Conservation (phyloP, 306 rosid genomes). For the Begonia fuchsioides region DNA sequence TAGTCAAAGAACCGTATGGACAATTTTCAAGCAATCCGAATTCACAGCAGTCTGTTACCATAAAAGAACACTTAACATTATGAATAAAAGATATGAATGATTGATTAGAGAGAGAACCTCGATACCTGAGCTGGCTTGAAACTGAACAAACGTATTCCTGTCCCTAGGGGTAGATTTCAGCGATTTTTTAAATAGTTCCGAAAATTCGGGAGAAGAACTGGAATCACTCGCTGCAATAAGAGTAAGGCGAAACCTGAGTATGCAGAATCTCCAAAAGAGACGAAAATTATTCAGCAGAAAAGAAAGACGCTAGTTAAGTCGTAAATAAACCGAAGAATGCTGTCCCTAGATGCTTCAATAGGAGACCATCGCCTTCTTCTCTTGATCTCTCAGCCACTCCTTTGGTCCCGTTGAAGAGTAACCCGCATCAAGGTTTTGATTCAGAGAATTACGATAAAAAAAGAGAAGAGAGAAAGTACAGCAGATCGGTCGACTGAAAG, state of each 20-base stretch:
- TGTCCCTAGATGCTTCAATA: slow-evolving; percentile 66
- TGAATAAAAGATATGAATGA: background rate
- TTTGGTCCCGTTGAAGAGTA: slow-evolving; percentile 76
- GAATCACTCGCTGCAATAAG: slow-evolving; percentile 29
- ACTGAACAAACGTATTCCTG: slow-evolving; percentile 64
- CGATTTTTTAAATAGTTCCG: slow-evolving; percentile 45
- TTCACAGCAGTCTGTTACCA: background rate
- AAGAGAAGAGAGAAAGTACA: background rate
- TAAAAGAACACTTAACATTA: background rate
- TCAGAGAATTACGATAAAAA: too few species aligned
- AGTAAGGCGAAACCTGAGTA: background rate
- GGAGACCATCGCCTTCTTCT: slow-evolving; percentile 77
- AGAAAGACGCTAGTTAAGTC: slow-evolving; percentile 33
- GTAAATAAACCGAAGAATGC: slow-evolving; percentile 45
- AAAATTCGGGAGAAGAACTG: slow-evolving; percentile 32
- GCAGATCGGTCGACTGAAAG: too few species aligned
- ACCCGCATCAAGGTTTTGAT: slow-evolving; percentile 23
- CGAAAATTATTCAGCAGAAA: background rate
- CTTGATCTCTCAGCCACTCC: slow-evolving; percentile 83
- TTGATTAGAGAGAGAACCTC: slow-evolving; percentile 35
- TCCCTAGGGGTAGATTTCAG: slow-evolving; percentile 76
- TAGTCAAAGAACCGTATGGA: background rate
- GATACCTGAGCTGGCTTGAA: slow-evolving; percentile 83
- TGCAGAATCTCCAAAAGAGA: background rate
- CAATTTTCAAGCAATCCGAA: too few species aligned